Evolutionary conservation across 2,329 filamentous ascomycete genomes (phyloP).

Genomic region (Ophiocordyceps sinensis): DNA sequence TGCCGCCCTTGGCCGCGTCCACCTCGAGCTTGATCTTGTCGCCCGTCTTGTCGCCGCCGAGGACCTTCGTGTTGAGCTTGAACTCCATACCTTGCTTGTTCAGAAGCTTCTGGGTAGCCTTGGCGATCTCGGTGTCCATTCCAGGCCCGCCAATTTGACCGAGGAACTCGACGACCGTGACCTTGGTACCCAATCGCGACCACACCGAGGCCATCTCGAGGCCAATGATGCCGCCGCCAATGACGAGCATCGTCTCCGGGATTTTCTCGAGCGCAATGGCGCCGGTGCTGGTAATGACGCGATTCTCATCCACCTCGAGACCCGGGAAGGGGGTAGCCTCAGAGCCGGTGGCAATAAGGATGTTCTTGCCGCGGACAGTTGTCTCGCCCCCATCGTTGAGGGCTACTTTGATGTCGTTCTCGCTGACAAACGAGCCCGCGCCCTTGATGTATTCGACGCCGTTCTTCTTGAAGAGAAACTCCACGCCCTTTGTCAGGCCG

Average conservation of each 20-base stretch:
- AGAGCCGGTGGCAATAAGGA: slow-evolving; percentile 90
- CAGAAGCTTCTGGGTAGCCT: slow-evolving; percentile 81
- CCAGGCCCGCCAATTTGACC: slow-evolving; percentile 93
- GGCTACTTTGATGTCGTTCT: slow-evolving; percentile 83
- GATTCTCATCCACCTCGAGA: slow-evolving; percentile 92
- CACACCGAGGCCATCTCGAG: slow-evolving; percentile 98
- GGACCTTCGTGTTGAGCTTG: slow-evolving; percentile 94
- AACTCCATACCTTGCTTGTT: slow-evolving; percentile 97
- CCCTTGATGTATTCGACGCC: slow-evolving; percentile 97
- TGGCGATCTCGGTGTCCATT: slow-evolving; percentile 91
- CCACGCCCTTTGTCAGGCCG: slow-evolving; percentile 88
- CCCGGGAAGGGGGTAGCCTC: slow-evolving; percentile 95
- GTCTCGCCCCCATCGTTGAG: slow-evolving; percentile 86
- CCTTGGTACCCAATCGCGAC: slow-evolving; percentile 84
- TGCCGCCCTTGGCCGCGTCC: slow-evolving; percentile 91
- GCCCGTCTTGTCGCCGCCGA: slow-evolving; percentile 65
- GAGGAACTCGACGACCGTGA: slow-evolving; percentile 95
- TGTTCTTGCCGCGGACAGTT: slow-evolving; percentile 82
- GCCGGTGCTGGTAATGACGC: slow-evolving; percentile 90
- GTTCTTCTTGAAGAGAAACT: slow-evolving; percentile 99
- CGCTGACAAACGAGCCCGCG: slow-evolving; percentile 70
- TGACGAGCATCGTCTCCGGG: slow-evolving; percentile 92
- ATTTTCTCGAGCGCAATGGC: slow-evolving; percentile 81
- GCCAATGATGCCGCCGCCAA: slow-evolving; percentile 96
- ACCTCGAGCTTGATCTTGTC: slow-evolving; percentile 69